Evolutionary conservation across 2,329 filamentous ascomycete genomes (phyloP).

Genomic region (Verticillium nubilum): DNA sequence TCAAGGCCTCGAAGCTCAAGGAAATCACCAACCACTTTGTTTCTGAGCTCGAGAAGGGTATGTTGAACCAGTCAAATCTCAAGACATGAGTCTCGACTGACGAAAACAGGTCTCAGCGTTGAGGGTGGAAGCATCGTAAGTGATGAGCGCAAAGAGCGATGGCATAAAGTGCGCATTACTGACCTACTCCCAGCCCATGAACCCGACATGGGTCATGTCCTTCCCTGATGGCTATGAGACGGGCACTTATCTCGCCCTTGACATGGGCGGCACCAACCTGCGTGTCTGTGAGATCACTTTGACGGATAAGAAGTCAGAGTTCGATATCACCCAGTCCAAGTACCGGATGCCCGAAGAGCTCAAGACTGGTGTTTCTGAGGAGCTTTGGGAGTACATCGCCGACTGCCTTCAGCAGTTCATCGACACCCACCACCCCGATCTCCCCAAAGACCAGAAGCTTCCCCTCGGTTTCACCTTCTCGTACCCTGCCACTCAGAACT

Average conservation of each 20-base stretch:
- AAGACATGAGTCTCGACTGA: slow-evolving; percentile 1
- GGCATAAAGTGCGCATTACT: background rate
- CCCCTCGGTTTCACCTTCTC: slow-evolving; percentile 95
- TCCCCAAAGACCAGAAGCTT: slow-evolving; percentile 55
- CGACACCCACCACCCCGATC: slow-evolving; percentile 72
- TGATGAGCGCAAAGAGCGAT: slow-evolving; percentile 13
- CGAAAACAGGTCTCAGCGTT: slow-evolving; percentile 62
- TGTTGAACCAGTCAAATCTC: slow-evolving; percentile 12
- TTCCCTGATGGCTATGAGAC: slow-evolving; percentile 84
- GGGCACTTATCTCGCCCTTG: slow-evolving; percentile 81
- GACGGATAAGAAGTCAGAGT: slow-evolving; percentile 81
- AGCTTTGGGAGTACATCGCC: slow-evolving; percentile 93
- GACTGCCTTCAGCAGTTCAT: slow-evolving; percentile 90
- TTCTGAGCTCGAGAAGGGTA: slow-evolving; percentile 79
- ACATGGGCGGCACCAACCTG: slow-evolving; percentile 95
- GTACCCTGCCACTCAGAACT: slow-evolving; percentile 88
- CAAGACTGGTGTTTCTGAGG: slow-evolving; percentile 76
- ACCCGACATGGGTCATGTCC: slow-evolving; percentile 91
- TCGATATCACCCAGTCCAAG: slow-evolving; percentile 93
- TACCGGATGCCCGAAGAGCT: slow-evolving; percentile 92
- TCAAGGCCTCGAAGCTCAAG: slow-evolving; percentile 77
- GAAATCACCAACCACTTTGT: slow-evolving; percentile 86
- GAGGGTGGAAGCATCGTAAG: slow-evolving; percentile 91
- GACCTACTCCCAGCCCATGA: slow-evolving; percentile 72
- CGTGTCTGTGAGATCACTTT: slow-evolving; percentile 91